Evolutionary conservation across 495 filamentous ascomycete species (phyloP).

Genomic region (Acidiella bohemica): DNA sequence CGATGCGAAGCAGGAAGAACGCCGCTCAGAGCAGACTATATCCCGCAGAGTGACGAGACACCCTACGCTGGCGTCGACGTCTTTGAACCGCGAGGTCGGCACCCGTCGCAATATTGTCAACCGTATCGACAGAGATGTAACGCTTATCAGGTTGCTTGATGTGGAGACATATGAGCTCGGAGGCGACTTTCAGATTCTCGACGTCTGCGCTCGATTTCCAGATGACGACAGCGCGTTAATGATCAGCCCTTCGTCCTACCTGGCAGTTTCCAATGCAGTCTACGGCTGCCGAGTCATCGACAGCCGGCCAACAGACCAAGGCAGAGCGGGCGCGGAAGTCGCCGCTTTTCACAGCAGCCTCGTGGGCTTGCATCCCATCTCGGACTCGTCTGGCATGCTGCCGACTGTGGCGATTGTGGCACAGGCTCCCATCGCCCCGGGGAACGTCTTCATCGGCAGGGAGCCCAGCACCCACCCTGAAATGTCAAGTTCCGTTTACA

Average conservation of each 20-base stretch:
- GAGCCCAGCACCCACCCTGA: neutral
- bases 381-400: neutral
- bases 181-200: too few species aligned
- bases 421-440: neutral
- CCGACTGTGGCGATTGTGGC: neutral
- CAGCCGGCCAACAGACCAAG: neutral
- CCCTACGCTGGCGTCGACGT: neutral
- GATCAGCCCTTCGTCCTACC: too few species aligned
- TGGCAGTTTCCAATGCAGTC: too few species aligned
- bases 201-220: too few species aligned
- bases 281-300: too few species aligned
- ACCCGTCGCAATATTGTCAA: neutral
- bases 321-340: neutral
- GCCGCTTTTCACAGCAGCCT: neutral
- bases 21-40: slow-evolving; percentile 5
- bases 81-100: slow-evolving; percentile 9
- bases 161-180: too few species aligned
- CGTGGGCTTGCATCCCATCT: neutral
- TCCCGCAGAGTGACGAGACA: neutral
- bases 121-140: neutral
- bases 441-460: neutral
- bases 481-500: neutral
- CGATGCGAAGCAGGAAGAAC: neutral
- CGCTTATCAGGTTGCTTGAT: too few species aligned
- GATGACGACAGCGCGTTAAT: too few species aligned